These are phyloP conservation scores for Rhizopogon roseolus DNA, from an alignment of 768 basidiomycete species.

Conservation along the genomic window DNA sequence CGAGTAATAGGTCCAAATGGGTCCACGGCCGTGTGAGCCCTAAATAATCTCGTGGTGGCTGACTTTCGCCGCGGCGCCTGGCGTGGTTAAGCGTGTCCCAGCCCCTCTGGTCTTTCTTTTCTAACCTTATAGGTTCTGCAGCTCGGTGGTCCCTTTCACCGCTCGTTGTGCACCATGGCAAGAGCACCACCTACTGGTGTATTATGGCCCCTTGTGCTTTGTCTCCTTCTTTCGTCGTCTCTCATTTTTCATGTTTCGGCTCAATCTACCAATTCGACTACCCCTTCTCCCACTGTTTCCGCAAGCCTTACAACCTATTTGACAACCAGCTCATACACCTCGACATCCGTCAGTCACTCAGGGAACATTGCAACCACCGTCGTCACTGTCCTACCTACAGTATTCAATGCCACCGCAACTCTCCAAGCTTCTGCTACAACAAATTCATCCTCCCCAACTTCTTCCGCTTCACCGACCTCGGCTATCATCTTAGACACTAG, in stretches of 20 bases:
- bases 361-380: constrained; percentile 45
- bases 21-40: neutral
- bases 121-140: neutral
- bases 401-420: constrained; percentile 59
- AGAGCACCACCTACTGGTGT: constrained; percentile 1
- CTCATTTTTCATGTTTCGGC: constrained; percentile 30
- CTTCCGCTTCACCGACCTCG: constrained; percentile 33
- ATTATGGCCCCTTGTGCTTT: constrained; percentile 3
- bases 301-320: constrained; percentile 48
- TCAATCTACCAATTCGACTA: constrained; percentile 27
- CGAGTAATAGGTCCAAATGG: neutral
- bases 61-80: constrained; percentile 11
- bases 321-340: constrained; percentile 47
- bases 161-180: constrained; percentile 8
- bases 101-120: neutral
- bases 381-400: constrained; percentile 53
- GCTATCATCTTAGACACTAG: constrained; percentile 49
- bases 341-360: constrained; percentile 43
- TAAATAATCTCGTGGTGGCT: constrained; percentile 21
- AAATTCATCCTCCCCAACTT: constrained; percentile 42
- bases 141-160: neutral
- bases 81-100: neutral
- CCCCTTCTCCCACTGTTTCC: constrained; percentile 13
- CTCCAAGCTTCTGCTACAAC: constrained; percentile 43
- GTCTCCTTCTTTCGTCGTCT: constrained; percentile 24